These are phyloP conservation scores for Stagonosporopsis vannaccii DNA, from an alignment of 2,329 filamentous ascomycete genomes.

Conservation along the genomic window DNA sequence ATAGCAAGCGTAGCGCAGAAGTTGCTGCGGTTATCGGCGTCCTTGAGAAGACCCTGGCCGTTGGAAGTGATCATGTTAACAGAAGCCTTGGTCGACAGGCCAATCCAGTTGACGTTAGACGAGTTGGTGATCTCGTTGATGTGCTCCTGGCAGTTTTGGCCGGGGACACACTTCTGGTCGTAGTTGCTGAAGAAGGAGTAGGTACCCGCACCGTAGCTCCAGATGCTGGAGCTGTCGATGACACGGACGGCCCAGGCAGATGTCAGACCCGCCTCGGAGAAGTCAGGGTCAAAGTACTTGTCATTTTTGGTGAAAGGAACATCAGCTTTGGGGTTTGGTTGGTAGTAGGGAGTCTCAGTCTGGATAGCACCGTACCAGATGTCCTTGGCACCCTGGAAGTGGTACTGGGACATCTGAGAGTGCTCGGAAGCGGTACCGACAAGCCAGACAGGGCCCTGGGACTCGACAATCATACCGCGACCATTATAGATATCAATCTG, in stretches of 20 bases:
- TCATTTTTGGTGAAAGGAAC: conserved; percentile 62
- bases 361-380: conserved; percentile 71
- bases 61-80: conserved; percentile 58
- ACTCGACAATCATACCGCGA: conserved; percentile 82
- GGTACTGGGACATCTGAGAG: conserved; percentile 73
- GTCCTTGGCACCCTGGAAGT: conserved; percentile 66
- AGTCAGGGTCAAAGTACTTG: conserved; percentile 54
- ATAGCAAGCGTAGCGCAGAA: conserved; percentile 58
- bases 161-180: conserved; percentile 56
- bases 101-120: conserved; percentile 56
- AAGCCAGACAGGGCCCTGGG: conserved; percentile 77
- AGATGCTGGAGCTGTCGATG: conserved; percentile 50
- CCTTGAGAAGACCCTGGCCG: conserved; percentile 47
- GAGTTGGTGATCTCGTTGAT: conserved; percentile 56
- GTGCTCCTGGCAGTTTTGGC: conserved; percentile 60
- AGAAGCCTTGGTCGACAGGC: conserved; percentile 57
- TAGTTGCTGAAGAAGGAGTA: conserved; percentile 68
- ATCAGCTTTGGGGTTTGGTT: conserved; percentile 67
- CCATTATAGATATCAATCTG: conserved; percentile 89
- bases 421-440: conserved; percentile 73
- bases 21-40: conserved; percentile 56
- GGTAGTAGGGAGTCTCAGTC: conserved; percentile 76
- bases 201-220: conserved; percentile 61
- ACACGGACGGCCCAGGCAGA: conserved; percentile 58
- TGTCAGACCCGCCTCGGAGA: conserved; percentile 44